phyloP scores from a whole-genome alignment of 2,329 filamentous ascomycete species.

The Geosmithia flava region DNA sequence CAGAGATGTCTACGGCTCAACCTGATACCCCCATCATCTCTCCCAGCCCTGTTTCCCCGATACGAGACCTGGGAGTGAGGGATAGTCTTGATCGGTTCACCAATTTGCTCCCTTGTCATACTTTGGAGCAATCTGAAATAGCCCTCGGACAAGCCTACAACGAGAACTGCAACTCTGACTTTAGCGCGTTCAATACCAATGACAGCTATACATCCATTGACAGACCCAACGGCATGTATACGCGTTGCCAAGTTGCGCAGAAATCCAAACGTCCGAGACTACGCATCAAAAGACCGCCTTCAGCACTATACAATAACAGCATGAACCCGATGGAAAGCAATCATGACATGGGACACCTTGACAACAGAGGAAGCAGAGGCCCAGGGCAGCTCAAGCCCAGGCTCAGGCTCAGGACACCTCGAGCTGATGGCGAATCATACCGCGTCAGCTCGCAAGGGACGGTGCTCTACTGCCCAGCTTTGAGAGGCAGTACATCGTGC shows the following conservation, averaged over 20 bases:
- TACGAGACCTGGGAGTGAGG: background rate
- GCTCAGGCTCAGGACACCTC: background rate
- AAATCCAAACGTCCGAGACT: background rate
- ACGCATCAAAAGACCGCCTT: background rate
- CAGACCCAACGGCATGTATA: background rate
- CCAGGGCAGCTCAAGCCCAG: background rate
- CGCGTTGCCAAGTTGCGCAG: background rate
- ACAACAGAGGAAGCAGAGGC: background rate
- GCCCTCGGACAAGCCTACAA: background rate
- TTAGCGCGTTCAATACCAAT: background rate
- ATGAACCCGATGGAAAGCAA: background rate
- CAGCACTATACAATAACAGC: background rate
- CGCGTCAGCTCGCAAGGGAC: constrained; percentile 1
- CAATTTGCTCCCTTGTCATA: background rate
- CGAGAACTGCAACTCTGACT: background rate
- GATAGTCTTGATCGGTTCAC: background rate
- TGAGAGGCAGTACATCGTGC: constrained; percentile 19
- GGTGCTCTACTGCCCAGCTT: constrained; percentile 8
- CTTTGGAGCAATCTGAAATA: background rate
- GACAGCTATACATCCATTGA: background rate
- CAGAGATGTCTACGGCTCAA: background rate
- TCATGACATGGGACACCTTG: background rate
- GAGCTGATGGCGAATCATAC: background rate
- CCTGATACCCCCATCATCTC: background rate
- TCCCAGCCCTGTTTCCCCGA: background rate